These are phyloP conservation scores for Xylariaceae sp. DNA, from an alignment of 2,329 filamentous ascomycete species.

Conservation along the genomic window DNA sequence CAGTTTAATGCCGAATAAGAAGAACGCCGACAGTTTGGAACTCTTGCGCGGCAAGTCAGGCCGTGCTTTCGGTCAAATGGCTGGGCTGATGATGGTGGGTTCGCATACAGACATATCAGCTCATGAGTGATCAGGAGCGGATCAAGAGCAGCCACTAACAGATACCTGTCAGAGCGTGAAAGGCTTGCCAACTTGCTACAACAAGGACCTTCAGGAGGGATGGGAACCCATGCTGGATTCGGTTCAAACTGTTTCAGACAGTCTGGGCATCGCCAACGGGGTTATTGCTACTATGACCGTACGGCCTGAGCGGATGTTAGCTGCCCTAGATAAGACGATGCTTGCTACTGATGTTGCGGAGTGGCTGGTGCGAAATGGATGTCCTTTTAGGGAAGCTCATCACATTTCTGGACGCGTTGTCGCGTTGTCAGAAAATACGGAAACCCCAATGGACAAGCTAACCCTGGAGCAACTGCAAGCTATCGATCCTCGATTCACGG, in stretches of 20 bases:
- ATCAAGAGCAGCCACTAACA: no score
- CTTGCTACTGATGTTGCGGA: conserved; percentile 73
- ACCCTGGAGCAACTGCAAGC: conserved; percentile 66
- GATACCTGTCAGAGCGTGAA: no score
- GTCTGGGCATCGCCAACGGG: conserved; percentile 79
- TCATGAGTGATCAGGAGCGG: no score
- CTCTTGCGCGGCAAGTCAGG: conserved; percentile 76
- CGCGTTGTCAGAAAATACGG: conserved; percentile 68
- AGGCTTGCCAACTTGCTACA: conserved; percentile 80
- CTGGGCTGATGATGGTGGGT: conserved; percentile 77
- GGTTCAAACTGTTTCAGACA: conserved; percentile 80
- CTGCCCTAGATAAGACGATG: conserved; percentile 81
- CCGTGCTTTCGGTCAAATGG: conserved; percentile 53
- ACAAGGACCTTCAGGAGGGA: conserved; percentile 90
- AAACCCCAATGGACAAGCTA: conserved; percentile 72
- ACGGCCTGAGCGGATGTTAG: conserved; percentile 74
- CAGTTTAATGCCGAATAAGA: conserved; percentile 92
- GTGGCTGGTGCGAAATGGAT: conserved; percentile 69
- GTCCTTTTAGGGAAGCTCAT: conserved; percentile 82
- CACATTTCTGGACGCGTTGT: conserved; percentile 78
- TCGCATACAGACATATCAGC: no score
- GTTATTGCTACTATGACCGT: conserved; percentile 61
- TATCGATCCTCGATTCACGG: conserved; percentile 66
- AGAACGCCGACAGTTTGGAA: conserved; percentile 75
- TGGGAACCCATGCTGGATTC: conserved; percentile 85